These are phyloP conservation scores for Physocladia obscura DNA, from an alignment of 192 early-diverging fungal genomes.

Conservation along the genomic window DNA sequence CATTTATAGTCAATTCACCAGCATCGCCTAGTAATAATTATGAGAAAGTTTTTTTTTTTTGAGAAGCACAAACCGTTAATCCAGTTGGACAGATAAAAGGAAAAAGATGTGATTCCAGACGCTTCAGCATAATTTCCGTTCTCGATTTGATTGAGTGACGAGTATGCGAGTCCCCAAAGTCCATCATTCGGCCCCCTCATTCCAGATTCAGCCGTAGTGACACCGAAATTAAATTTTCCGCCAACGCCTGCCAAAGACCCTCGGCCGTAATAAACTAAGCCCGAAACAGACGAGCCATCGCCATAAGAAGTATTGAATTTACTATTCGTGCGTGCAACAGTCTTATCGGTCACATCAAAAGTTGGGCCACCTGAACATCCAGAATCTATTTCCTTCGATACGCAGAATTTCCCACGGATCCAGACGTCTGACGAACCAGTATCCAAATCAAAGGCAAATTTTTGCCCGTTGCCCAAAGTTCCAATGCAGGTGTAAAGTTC, in stretches of 20 bases:
- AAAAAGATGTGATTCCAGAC: not conserved
- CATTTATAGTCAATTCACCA: conserved; percentile 3
- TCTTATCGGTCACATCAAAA: not conserved
- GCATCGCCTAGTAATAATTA: too few relatives aligned
- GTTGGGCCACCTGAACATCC: not conserved
- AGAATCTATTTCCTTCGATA: conserved; percentile 27
- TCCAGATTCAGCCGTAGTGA: conserved; percentile 18
- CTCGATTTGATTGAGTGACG: conserved; percentile 5
- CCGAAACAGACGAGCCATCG: conserved; percentile 24
- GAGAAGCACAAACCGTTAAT: too few relatives aligned
- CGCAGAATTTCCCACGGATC: conserved; percentile 32
- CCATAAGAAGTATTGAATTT: conserved; percentile 18
- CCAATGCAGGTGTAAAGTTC: not conserved
- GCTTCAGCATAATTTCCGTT: conserved; percentile 4
- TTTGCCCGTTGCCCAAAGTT: not conserved
- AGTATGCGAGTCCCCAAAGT: conserved; percentile 30
- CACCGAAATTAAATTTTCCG: conserved; percentile 13
- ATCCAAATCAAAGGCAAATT: not conserved
- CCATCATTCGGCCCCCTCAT: conserved; percentile 28
- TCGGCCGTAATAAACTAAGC: conserved; percentile 25
- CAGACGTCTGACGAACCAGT: conserved; percentile 31
- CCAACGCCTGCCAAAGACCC: conserved; percentile 27
- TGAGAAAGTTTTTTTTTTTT: too few relatives aligned
- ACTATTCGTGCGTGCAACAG: not conserved
- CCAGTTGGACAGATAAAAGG: not conserved